Percentiles rank a stretch among this genome's conserved stretches.
These are phyloP conservation scores for Cryphonectria naterciae DNA, from an alignment of 2,329 filamentous ascomycete genomes.

Conservation along the genomic window DNA sequence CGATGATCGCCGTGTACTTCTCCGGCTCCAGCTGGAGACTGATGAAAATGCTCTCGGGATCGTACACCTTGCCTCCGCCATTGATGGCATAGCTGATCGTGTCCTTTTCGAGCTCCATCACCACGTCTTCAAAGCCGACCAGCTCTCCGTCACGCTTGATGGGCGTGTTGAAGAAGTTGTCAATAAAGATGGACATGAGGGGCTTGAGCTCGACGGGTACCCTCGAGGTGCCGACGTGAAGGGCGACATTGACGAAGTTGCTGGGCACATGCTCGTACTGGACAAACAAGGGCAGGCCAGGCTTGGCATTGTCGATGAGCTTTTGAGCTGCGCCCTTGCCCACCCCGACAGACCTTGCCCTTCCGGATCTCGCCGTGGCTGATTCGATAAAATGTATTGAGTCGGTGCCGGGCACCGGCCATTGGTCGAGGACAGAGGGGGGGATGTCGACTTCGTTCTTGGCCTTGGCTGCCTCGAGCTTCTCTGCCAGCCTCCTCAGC, in stretches of 20 bases:
- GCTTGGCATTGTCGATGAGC: conserved; percentile 70
- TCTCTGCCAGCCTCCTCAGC: conserved; percentile 72
- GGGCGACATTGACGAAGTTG: conserved; percentile 84
- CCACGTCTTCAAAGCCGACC: conserved; percentile 88
- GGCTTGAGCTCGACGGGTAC: conserved; percentile 85
- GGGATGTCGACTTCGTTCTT: conserved; percentile 91
- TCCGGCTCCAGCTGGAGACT: conserved; percentile 85
- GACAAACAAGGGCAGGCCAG: conserved; percentile 78
- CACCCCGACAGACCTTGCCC: conserved; percentile 72
- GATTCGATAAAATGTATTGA: conserved; percentile 96
- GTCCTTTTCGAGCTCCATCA: conserved; percentile 87
- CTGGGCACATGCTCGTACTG: conserved; percentile 95
- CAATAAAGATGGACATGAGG: conserved; percentile 79
- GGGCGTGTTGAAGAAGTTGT: conserved; percentile 94
- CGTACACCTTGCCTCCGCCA: conserved; percentile 69
- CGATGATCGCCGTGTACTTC: conserved; percentile 81
- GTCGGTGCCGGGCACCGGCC: conserved; percentile 81
- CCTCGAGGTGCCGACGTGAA: conserved; percentile 78
- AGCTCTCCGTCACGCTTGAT: conserved; percentile 75
- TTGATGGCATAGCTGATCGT: conserved; percentile 83
- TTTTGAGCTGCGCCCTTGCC: conserved; percentile 73
- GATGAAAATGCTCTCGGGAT: conserved; percentile 80
- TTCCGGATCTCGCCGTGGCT: conserved; percentile 79
- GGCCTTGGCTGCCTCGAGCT: conserved; percentile 80
- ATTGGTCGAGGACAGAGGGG: conserved; percentile 75